phyloP scores from a whole-genome alignment of 2,329 filamentous ascomycete genomes.

The Monilinia fructicola region DNA sequence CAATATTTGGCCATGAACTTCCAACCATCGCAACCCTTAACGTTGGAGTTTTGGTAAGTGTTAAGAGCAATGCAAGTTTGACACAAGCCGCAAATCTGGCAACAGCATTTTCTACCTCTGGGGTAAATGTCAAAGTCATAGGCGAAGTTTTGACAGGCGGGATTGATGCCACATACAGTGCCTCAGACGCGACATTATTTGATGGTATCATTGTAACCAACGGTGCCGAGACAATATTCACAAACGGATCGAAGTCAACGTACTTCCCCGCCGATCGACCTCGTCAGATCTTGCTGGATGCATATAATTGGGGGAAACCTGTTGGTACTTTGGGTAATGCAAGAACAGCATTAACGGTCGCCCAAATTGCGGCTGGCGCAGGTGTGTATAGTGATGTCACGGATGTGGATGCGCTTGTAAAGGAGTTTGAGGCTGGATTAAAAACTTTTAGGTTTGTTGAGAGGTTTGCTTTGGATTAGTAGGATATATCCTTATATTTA shows the following conservation, averaged over 20 bases:
- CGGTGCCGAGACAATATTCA: slow-evolving; percentile 55
- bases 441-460: slow-evolving; percentile 64
- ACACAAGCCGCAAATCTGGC: slow-evolving; percentile 52
- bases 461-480: slow-evolving; percentile 57
- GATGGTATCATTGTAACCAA: slow-evolving; percentile 62
- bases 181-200: slow-evolving; percentile 60
- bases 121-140: slow-evolving; percentile 59
- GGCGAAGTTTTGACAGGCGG: slow-evolving; percentile 56
- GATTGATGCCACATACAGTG: slow-evolving; percentile 64
- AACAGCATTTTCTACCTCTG: slow-evolving; percentile 48
- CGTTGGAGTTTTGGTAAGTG: slow-evolving; percentile 58
- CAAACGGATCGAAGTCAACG: slow-evolving; percentile 46
- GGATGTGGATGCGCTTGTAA: slow-evolving; percentile 41
- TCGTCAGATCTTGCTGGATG: slow-evolving; percentile 60
- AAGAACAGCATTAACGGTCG: background rate
- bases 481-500: background rate
- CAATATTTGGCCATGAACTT: slow-evolving; percentile 58
- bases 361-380: background rate
- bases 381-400: slow-evolving; percentile 13
- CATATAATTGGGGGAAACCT: slow-evolving; percentile 69
- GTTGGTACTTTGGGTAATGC: slow-evolving; percentile 45
- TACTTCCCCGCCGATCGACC: slow-evolving; percentile 65
- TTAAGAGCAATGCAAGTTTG: slow-evolving; percentile 41
- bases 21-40: slow-evolving; percentile 61
- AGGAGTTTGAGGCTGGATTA: slow-evolving; percentile 57